Evolutionary conservation across 768 basidiomycete species (phyloP).

Genomic region (Leucocoprinus leucothites): DNA sequence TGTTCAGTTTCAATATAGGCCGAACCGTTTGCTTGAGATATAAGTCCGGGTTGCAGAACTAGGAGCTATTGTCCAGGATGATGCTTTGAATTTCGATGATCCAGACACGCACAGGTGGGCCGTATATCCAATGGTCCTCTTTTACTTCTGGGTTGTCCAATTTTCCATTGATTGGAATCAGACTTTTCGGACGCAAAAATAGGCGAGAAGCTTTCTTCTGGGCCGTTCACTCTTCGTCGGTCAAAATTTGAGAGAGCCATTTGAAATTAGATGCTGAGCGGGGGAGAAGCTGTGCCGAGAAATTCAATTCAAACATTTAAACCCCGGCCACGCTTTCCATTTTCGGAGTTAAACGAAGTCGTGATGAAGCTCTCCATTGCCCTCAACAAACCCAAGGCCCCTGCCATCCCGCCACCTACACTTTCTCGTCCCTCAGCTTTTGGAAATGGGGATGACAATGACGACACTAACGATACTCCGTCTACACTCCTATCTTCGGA

Average conservation of each 20-base stretch:
- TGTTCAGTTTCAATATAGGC: conserved; percentile 93
- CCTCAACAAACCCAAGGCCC: conserved; percentile 59
- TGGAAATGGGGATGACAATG: conserved; percentile 66
- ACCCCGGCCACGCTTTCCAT: conserved; percentile 25
- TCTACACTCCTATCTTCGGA: conserved; percentile 25
- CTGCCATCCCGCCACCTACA: conserved; percentile 36
- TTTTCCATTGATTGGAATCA: conserved; percentile 25
- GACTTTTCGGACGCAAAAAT: conserved; percentile 43
- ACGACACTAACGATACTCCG: conserved; percentile 45
- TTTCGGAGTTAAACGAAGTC: conserved; percentile 6
- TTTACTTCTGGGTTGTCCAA: conserved; percentile 41
- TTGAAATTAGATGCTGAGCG: background rate
- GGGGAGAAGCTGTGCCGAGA: background rate
- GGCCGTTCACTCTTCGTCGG: conserved; percentile 86
- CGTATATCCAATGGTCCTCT: conserved; percentile 66
- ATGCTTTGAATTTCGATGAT: conserved; percentile 5
- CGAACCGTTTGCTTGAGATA: conserved; percentile 92
- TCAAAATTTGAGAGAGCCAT: conserved; percentile 68
- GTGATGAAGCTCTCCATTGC: conserved; percentile 90
- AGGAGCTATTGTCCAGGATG: conserved; percentile 12
- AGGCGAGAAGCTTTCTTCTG: conserved; percentile 77
- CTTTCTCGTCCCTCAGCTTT: conserved; percentile 63
- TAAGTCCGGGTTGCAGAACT: conserved; percentile 90
- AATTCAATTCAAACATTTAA: conserved; percentile 33
- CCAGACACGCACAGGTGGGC: conserved; percentile 69